Evolutionary conservation across 306 rosid species (phyloP).

Genomic region (Cotoneaster glaucophyllus): DNA sequence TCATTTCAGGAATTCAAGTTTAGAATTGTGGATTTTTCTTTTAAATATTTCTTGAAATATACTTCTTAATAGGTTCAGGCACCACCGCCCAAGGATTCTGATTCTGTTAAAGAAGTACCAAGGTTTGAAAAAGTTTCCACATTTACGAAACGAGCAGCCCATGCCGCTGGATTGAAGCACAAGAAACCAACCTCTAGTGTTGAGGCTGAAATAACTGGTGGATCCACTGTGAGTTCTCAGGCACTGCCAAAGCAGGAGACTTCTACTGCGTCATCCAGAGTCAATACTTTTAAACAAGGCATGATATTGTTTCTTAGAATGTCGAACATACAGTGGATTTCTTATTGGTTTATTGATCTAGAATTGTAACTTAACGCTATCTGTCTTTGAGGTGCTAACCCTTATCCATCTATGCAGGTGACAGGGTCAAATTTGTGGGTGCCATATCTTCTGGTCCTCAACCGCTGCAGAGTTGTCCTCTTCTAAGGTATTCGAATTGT

Average conservation of each 20-base stretch:
- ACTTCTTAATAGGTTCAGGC: constrained; percentile 44
- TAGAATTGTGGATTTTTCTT: not conserved
- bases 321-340: not conserved
- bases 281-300: constrained; percentile 62
- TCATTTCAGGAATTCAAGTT: not conserved
- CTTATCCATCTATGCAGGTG: constrained; percentile 54
- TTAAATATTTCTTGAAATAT: not conserved
- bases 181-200: constrained; percentile 88
- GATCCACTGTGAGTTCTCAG: constrained; percentile 68
- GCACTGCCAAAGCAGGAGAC: constrained; percentile 78
- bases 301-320: constrained; percentile 11
- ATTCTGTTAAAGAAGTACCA: constrained; percentile 51
- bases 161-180: constrained; percentile 36
- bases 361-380: not conserved
- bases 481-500: constrained; percentile 48
- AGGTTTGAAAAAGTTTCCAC: constrained; percentile 56
- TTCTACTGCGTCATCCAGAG: constrained; percentile 77
- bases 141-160: constrained; percentile 56
- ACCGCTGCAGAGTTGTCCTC: constrained; percentile 37
- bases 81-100: constrained; percentile 43
- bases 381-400: not conserved
- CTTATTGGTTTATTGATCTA: not conserved
- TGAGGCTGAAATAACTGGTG: constrained; percentile 81
- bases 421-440: constrained; percentile 82
- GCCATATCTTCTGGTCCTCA: constrained; percentile 39